Evolutionary conservation across 441 rosid species (phyloP).

Genomic region (Hura crepitans): DNA sequence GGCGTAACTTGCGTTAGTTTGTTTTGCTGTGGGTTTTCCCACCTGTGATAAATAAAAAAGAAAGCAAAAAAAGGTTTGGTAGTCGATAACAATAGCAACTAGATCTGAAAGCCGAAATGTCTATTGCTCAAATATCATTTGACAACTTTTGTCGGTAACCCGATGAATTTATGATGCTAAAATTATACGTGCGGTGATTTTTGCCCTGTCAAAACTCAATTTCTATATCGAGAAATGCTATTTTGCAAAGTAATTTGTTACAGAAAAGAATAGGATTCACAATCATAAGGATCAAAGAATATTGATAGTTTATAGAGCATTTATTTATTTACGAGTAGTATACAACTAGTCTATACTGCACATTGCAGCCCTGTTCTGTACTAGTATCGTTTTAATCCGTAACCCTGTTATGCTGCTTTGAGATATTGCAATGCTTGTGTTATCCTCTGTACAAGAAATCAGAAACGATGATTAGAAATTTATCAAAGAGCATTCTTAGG

Average conservation of each 20-base stretch:
- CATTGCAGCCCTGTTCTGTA: conserved; percentile 59
- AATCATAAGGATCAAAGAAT: conserved; percentile 38
- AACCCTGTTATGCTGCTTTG: conserved; percentile 55
- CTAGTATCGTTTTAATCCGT: no score
- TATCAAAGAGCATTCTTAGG: background rate
- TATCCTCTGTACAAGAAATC: conserved; percentile 55
- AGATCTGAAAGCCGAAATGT: no score
- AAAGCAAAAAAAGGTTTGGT: no score
- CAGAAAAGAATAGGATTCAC: conserved; percentile 32
- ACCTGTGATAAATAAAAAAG: no score
- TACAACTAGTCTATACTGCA: conserved; percentile 41
- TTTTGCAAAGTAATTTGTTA: conserved; percentile 3
- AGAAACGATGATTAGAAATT: background rate
- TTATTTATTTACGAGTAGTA: background rate
- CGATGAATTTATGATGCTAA: background rate
- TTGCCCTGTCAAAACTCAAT: background rate
- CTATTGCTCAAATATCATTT: background rate
- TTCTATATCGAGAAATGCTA: conserved; percentile 2
- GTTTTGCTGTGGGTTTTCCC: no score
- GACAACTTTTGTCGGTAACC: background rate
- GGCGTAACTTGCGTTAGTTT: no score
- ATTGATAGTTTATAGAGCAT: background rate
- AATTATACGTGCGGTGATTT: background rate
- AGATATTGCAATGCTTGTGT: conserved; percentile 61
- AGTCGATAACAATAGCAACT: no score